Evolutionary conservation across 1,284 basidiomycete species (phyloP), one percentile per base, ranked within the genome.

Genomic region (Boletus mariae): DNA sequence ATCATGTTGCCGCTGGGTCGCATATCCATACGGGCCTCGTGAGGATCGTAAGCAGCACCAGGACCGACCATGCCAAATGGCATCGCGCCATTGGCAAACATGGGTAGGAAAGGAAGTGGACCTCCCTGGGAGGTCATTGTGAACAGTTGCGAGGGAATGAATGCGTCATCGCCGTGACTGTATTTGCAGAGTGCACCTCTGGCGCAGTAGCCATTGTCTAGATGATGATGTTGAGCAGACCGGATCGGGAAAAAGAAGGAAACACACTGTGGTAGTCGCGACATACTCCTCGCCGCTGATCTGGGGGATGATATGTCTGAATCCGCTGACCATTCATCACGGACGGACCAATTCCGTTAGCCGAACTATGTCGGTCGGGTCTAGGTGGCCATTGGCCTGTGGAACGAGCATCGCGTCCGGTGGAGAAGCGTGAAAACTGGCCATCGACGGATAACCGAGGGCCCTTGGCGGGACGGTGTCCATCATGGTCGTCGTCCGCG

Each of bases 181-280:
- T 84, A 98, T 67, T 92, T 93, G 79, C 95, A 98, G 56, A 80
- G 80, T n/a, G 81, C 85, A 37, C 95, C 95, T 28, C 94, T 85
- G 48, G 91, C 83, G 65, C 95, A 98, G 70, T 87, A 97, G 2
- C 95, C 93, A 58, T 85, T 85, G 66, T 94, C 92, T 94, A 61
- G 8, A 45, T 10, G 43, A 45, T 29, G n/a, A 52, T 40, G 51
- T 37, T 52, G 51, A 41, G 38, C 29, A 58, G 34, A 40, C 57
- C 49, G 45, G 12, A 45, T 41, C 38, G 43, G 44, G 42, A 3
- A 11, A 48, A 52, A 38, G 26, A 29, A 12, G 26, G 42, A 53
- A 12, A 80, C 92, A 67, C 65, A 94, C 93, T 90, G 69, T 94
- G 85, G 67, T 95, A 96, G 69, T 96, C 92, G 55, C 87, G 80